phyloP scores from a whole-genome alignment of 257 asterid species.

The Nicotiana benthamiana region DNA sequence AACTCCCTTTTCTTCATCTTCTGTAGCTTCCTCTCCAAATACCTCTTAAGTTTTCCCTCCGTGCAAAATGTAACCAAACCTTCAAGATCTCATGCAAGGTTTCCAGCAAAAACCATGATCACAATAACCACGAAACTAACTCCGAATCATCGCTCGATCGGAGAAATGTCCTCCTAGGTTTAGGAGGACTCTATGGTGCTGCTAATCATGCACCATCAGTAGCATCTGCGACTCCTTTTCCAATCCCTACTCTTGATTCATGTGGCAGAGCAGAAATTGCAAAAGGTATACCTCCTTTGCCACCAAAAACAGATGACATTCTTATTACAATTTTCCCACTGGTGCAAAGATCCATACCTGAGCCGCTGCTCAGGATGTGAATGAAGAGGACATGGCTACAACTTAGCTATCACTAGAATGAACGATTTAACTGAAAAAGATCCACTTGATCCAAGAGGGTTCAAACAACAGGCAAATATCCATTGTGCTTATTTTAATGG shows the following conservation, averaged over 20 bases:
- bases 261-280: neutral
- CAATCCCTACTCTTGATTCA: neutral
- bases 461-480: conserved; percentile 21
- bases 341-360: neutral
- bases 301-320: neutral
- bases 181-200: neutral
- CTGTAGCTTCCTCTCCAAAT: neutral
- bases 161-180: too few species aligned
- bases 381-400: neutral
- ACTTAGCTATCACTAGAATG: neutral
- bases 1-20: neutral
- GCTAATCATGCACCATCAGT: neutral
- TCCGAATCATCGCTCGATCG: neutral
- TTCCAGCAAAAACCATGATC: neutral
- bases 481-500: conserved; percentile 29
- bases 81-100: neutral
- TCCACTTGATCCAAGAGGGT: conserved; percentile 2
- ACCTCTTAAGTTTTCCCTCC: neutral
- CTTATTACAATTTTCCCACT: neutral
- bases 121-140: neutral
- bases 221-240: neutral
- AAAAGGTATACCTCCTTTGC: neutral
- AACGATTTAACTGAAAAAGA: neutral
- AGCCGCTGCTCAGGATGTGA: neutral
- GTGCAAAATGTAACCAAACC: neutral